These are phyloP conservation scores for Plantago elongata DNA, from an alignment of 257 asterid genomes.

Conservation along the genomic window DNA sequence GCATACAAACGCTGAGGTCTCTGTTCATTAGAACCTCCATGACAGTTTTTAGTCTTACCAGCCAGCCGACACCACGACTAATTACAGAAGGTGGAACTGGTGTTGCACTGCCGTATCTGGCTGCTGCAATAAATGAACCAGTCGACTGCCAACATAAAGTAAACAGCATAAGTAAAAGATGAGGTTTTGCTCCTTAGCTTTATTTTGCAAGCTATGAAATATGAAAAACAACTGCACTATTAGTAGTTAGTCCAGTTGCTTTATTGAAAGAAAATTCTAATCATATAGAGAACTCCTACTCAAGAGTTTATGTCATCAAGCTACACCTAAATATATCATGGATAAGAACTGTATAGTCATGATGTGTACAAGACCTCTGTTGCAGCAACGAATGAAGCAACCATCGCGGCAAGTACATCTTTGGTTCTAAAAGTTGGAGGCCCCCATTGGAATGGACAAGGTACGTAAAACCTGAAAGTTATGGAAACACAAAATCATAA, in stretches of 20 bases:
- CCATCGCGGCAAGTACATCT: constrained; percentile 42
- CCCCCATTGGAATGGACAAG: constrained; percentile 90
- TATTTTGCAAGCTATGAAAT: not conserved
- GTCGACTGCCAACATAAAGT: constrained; percentile 43
- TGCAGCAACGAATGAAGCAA: constrained; percentile 71
- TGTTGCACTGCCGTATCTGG: constrained; percentile 83
- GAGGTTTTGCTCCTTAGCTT: not conserved
- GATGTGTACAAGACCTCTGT: constrained; percentile 44
- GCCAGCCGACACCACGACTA: constrained; percentile 84
- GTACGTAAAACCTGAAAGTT: constrained; percentile 50
- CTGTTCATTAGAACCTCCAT: not conserved
- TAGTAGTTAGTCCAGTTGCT: not conserved
- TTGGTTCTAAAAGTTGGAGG: constrained; percentile 61
- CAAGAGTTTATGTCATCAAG: too few relatives aligned
- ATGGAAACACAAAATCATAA: not conserved
- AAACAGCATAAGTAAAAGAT: not conserved
- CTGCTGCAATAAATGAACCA: constrained; percentile 74
- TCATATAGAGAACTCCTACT: too few relatives aligned
- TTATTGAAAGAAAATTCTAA: too few relatives aligned
- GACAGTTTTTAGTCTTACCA: constrained; percentile 33
- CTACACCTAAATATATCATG: not conserved
- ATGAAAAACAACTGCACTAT: not conserved
- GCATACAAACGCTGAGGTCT: not conserved
- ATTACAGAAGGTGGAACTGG: constrained; percentile 82
- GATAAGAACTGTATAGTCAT: not conserved